phyloP scores from a whole-genome alignment of 148 eudicot genomes.

The Pharnaceum exiguum region DNA sequence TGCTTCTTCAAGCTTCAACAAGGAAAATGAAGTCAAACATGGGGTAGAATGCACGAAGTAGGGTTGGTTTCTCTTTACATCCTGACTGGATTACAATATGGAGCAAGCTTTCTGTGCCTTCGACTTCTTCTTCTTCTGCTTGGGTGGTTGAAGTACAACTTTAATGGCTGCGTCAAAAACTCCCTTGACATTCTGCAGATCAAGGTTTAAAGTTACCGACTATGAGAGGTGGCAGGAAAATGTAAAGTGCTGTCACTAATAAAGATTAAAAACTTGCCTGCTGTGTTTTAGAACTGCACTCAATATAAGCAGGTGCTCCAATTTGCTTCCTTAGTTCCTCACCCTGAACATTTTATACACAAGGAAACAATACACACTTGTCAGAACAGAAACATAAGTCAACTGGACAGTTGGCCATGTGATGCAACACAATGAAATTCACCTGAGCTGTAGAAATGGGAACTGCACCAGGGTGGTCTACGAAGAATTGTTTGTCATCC shows the following conservation, averaged over 20 bases:
- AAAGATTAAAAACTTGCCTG: constrained; percentile 31
- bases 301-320: constrained; percentile 74
- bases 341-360: constrained; percentile 35
- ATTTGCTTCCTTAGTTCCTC: constrained; percentile 70
- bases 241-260: not conserved
- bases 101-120: constrained; percentile 83
- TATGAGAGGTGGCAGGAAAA: not conserved
- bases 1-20: constrained; percentile 44
- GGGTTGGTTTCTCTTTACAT: constrained; percentile 31
- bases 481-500: constrained; percentile 76
- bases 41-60: constrained; percentile 17
- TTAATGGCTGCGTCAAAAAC: constrained; percentile 97
- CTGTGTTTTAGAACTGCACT: constrained; percentile 86
- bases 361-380: not conserved
- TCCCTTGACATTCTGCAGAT: constrained; percentile 72
- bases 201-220: not conserved
- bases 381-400: not conserved
- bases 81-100: constrained; percentile 62
- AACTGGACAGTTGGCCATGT: not conserved
- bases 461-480: constrained; percentile 82
- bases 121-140: constrained; percentile 91
- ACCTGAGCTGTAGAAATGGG: constrained; percentile 81
- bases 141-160: constrained; percentile 95
- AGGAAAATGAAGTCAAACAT: constrained; percentile 9
- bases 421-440: not conserved